Percentiles rank a stretch among this genome's conserved stretches.
Conservation (phyloP, 106 monocot species). For the Amphibolis antarctica region DNA sequence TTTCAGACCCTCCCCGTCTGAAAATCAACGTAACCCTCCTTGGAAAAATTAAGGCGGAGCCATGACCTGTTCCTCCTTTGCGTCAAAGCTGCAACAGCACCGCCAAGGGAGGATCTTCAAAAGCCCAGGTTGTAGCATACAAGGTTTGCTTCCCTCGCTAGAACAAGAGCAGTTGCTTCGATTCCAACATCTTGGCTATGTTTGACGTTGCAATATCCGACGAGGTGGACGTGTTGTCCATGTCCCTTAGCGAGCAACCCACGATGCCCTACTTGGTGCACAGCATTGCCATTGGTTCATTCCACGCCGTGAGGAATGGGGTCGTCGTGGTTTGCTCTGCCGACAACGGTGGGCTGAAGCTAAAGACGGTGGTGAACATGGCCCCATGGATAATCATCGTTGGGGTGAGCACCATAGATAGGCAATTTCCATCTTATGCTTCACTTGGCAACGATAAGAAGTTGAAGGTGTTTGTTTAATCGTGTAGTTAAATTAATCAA, state of each 20-base stretch:
- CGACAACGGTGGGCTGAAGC: background rate
- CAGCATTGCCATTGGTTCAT: no score
- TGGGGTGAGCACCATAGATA: slow-evolving; percentile 72
- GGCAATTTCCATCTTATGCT: slow-evolving; percentile 21
- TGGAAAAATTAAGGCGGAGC: no score
- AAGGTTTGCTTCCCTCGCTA: slow-evolving; percentile 59
- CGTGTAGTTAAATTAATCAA: no score
- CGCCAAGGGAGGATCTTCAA: slow-evolving; percentile 56
- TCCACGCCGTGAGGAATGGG: slow-evolving; percentile 9
- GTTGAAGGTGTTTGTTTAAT: no score
- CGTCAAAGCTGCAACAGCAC: slow-evolving; percentile 34
- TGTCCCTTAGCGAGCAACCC: slow-evolving; percentile 17
- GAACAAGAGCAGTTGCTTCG: slow-evolving; percentile 32
- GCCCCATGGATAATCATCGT: slow-evolving; percentile 87
- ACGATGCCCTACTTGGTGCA: background rate
- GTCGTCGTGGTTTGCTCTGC: slow-evolving; percentile 5
- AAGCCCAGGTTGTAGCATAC: slow-evolving; percentile 62
- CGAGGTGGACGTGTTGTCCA: slow-evolving; percentile 52
- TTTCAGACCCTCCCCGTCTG: no score
- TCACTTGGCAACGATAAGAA: slow-evolving; percentile 4
- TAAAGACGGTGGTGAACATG: slow-evolving; percentile 19
- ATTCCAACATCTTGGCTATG: slow-evolving; percentile 38
- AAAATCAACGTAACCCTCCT: no score
- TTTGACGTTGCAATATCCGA: slow-evolving; percentile 54
- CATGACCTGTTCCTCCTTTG: no score